These are phyloP conservation scores for Xylariaceae sp. DNA, from an alignment of 2,329 filamentous ascomycete species.

Conservation along the genomic window DNA sequence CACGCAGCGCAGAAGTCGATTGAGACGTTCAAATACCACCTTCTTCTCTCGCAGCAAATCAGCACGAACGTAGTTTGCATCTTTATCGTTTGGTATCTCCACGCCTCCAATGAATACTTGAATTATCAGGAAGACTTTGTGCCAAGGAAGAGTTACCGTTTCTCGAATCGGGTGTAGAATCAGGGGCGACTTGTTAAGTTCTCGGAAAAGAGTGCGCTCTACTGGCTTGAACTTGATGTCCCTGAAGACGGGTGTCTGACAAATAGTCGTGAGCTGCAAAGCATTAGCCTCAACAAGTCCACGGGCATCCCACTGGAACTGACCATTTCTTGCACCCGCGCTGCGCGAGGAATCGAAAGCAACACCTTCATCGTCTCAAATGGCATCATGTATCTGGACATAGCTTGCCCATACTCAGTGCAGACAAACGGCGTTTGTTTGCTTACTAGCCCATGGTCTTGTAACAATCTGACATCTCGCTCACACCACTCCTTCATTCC, in stretches of 20 bases:
- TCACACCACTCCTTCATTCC: constrained; percentile 69
- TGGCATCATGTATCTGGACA: constrained; percentile 78
- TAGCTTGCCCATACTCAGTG: constrained; percentile 73
- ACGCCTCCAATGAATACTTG: constrained; percentile 69
- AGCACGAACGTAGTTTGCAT: constrained; percentile 50
- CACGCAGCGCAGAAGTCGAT: constrained; percentile 70
- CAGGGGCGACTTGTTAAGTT: constrained; percentile 65
- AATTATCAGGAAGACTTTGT: constrained; percentile 77
- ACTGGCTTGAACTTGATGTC: constrained; percentile 68
- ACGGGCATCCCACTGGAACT: constrained; percentile 30
- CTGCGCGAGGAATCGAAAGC: constrained; percentile 57
- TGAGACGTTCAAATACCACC: constrained; percentile 65
- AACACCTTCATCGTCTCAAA: constrained; percentile 77
- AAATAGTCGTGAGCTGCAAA: constrained; percentile 61
- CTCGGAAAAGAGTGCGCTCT: constrained; percentile 68
- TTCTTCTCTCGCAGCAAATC: constrained; percentile 60
- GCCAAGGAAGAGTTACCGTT: constrained; percentile 60
- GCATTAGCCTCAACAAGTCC: constrained; percentile 6
- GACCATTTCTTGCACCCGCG: constrained; percentile 67
- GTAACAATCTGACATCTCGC: constrained; percentile 64
- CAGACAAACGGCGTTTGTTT: constrained; percentile 49
- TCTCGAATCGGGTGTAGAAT: constrained; percentile 72
- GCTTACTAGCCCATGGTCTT: constrained; percentile 57
- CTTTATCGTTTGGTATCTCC: constrained; percentile 60
- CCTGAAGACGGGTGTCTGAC: constrained; percentile 69